Conservation (phyloP, 1,284 basidiomycete species). For the Exobasidium rhododendri region DNA sequence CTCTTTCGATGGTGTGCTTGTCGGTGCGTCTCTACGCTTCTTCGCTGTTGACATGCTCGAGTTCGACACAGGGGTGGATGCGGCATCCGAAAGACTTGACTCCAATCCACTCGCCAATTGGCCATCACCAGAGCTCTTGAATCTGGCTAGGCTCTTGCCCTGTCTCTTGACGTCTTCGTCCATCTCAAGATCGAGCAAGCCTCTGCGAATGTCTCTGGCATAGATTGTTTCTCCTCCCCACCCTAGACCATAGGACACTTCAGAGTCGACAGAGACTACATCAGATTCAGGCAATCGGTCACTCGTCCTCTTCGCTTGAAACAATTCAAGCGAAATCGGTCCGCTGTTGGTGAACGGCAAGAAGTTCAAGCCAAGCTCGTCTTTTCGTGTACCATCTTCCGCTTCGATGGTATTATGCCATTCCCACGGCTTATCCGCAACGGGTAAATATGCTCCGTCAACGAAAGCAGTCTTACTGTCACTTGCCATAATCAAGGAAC, state of each 20-base stretch:
- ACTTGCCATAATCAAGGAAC: not conserved
- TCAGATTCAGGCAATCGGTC: slow-evolving; percentile 2
- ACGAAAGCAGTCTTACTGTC: not conserved
- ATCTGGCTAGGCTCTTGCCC: not conserved
- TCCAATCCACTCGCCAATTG: not conserved
- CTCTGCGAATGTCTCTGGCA: slow-evolving; percentile 30
- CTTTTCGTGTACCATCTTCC: not conserved
- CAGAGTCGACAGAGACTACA: slow-evolving; percentile 12
- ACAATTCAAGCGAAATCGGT: slow-evolving; percentile 1
- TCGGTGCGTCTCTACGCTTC: not conserved
- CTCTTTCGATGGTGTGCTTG: not conserved
- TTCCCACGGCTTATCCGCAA: slow-evolving; percentile 6
- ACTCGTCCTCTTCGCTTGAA: slow-evolving; percentile 2
- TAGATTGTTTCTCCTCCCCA: slow-evolving; percentile 29
- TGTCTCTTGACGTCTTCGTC: not conserved
- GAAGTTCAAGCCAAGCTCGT: not conserved
- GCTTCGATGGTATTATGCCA: slow-evolving; percentile 13
- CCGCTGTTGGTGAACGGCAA: not conserved
- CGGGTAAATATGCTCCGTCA: not conserved
- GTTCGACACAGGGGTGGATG: not conserved
- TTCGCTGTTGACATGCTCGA: not conserved
- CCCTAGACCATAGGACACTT: slow-evolving; percentile 27
- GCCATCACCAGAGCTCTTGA: not conserved
- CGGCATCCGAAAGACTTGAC: not conserved
- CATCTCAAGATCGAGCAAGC: slow-evolving; percentile 9